Percentiles rank a stretch among this genome's conserved stretches.
These are phyloP conservation scores for Neolentinus lepideus DNA, from an alignment of 1,284 basidiomycete species.

Conservation along the genomic window DNA sequence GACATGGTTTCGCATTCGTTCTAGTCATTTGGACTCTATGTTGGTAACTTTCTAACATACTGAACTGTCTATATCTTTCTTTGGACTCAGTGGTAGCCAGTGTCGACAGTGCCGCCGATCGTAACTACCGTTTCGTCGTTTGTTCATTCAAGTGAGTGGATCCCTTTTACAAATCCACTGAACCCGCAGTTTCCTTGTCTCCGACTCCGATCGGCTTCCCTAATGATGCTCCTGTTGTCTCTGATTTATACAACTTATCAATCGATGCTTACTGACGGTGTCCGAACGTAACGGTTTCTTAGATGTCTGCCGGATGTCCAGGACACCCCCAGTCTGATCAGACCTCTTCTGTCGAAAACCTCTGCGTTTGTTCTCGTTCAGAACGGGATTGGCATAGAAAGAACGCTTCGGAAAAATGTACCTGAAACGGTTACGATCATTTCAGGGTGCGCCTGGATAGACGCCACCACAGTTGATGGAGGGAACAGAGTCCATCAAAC, in stretches of 20 bases:
- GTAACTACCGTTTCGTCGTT: slow-evolving; percentile 24
- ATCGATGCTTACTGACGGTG: not conserved
- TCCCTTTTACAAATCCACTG: not conserved
- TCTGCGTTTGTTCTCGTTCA: slow-evolving; percentile 27
- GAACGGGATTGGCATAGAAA: slow-evolving; percentile 34
- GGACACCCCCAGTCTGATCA: slow-evolving; percentile 22
- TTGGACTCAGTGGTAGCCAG: slow-evolving; percentile 20
- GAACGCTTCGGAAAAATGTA: slow-evolving; percentile 22
- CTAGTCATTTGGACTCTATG: no score
- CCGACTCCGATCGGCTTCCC: not conserved
- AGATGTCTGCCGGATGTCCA: slow-evolving; percentile 24
- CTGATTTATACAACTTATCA: not conserved
- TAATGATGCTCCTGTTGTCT: not conserved
- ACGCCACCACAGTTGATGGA: slow-evolving; percentile 26
- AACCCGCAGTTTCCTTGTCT: not conserved
- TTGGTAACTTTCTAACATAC: not conserved
- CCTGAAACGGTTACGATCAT: slow-evolving; percentile 22
- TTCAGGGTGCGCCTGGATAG: slow-evolving; percentile 32
- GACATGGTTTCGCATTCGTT: not conserved
- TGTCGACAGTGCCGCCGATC: slow-evolving; percentile 25
- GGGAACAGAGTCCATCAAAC: slow-evolving; percentile 21
- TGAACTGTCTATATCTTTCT: not conserved
- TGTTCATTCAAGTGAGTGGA: slow-evolving; percentile 24
- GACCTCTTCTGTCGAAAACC: slow-evolving; percentile 18
- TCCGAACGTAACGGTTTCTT: no score